Evolutionary conservation across 176 grass and related monocot species (phyloP).

Genomic region (Hordeum vulgare): DNA sequence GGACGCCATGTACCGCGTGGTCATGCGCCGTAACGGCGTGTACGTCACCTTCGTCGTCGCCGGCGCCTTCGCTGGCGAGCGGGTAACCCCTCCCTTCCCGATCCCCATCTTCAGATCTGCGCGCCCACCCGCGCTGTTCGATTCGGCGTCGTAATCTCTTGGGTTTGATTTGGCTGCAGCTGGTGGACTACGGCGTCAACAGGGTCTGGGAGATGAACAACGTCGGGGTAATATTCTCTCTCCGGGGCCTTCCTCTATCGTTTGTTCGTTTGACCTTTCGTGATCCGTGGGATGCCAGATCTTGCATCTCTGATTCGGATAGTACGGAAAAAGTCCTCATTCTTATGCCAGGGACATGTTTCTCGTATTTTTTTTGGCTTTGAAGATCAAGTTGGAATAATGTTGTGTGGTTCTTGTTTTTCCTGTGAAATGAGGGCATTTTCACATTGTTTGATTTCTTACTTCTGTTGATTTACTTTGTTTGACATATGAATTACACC

Average conservation of each 20-base stretch:
- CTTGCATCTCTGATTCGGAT: neutral
- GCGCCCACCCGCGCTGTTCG: neutral
- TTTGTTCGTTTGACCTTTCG: neutral
- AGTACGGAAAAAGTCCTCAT: neutral
- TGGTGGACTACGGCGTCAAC: constrained; percentile 71
- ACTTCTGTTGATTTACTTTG: neutral
- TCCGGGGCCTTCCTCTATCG: neutral
- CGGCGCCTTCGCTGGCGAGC: constrained; percentile 77
- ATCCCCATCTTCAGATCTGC: constrained; percentile 20
- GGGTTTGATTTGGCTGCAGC: constrained; percentile 30
- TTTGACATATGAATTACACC: neutral
- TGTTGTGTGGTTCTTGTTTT: neutral
- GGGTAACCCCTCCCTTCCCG: constrained; percentile 29
- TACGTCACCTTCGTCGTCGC: constrained; percentile 91
- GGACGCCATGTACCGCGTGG: constrained; percentile 68
- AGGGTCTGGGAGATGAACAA: constrained; percentile 87
- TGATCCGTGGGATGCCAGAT: neutral
- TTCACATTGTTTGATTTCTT: neutral
- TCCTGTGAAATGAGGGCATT: neutral
- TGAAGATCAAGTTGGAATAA: neutral
- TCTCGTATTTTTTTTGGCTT: neutral
- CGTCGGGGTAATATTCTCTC: constrained; percentile 41
- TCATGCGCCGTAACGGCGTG: constrained; percentile 86
- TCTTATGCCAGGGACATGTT: neutral
- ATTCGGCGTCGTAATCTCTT: neutral